Evolutionary conservation across 352 stramenopile species (phyloP).

Genomic region (Globisporangium mamillatum): DNA sequence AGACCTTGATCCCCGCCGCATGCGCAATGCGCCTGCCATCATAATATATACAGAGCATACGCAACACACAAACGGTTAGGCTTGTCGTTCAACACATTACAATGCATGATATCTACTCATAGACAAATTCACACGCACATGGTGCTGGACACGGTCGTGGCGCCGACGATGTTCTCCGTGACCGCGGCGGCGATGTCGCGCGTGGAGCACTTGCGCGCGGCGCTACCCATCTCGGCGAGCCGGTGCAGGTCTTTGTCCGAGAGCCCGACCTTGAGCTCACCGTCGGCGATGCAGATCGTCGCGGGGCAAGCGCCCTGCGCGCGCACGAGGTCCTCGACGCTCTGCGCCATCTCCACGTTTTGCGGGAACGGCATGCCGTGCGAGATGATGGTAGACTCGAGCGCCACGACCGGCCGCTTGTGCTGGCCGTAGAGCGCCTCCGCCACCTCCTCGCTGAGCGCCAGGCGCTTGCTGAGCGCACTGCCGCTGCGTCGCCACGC

Average conservation of each 20-base stretch:
- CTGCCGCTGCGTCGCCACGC: slow-evolving; percentile 46
- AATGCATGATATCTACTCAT: not conserved
- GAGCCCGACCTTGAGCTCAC: slow-evolving; percentile 80
- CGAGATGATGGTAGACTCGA: slow-evolving; percentile 99
- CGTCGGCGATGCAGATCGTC: slow-evolving; percentile 97
- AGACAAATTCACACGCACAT: slow-evolving; percentile 58
- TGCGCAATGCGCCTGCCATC: slow-evolving; percentile 86
- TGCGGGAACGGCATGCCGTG: slow-evolving; percentile 98
- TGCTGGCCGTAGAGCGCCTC: slow-evolving; percentile 43
- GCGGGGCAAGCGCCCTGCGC: slow-evolving; percentile 86
- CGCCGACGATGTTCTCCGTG: slow-evolving; percentile 75
- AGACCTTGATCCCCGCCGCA: slow-evolving; percentile 93
- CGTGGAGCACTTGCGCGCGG: slow-evolving; percentile 76
- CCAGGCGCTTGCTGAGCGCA: slow-evolving; percentile 39
- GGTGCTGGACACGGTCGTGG: slow-evolving; percentile 97
- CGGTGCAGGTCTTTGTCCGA: slow-evolving; percentile 48
- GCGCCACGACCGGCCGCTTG: slow-evolving; percentile 83
- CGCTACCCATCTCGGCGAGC: slow-evolving; percentile 60
- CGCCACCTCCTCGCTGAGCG: slow-evolving; percentile 48
- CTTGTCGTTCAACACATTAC: not conserved
- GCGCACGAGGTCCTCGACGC: slow-evolving; percentile 91
- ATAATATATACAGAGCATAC: not conserved
- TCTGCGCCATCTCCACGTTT: slow-evolving; percentile 92
- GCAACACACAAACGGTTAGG: not conserved
- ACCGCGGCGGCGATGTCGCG: slow-evolving; percentile 80